Evolutionary conservation across 2,329 filamentous ascomycete species (phyloP), one percentile per base, ranked within the genome.

Genomic region (Colletotrichum lupini): DNA sequence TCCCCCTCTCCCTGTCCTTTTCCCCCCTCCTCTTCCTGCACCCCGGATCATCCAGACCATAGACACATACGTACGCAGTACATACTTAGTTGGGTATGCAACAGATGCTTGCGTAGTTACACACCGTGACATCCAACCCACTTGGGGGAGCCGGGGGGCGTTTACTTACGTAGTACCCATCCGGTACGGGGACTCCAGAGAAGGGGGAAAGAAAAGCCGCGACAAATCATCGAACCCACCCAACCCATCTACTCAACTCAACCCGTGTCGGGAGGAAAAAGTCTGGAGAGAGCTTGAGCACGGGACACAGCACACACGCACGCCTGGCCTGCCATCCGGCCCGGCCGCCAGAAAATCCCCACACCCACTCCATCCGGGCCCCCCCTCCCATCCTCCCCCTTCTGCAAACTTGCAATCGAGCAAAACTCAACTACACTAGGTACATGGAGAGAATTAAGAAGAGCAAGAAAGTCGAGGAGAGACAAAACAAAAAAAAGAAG

Each of bases 281-380:
- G 42, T 46, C 42, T 46, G 59, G 42, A 42, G 26, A 26, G 24
- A 61, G 46, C 46, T 53, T 26, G 60, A 63, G 60, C 60, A 63
- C 60, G 28, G 60, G 32, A 49, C 60, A 37, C 28, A 53, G 24
- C 49, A 22, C 46, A 28, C 35, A 19, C 9, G 22, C 16, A 46
- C 59, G 19, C 42, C 28, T 8, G 9, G 22, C 12, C 26, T 28
- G 26, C 42, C 30, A 22, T 28, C 59, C 59, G 59, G 42, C 42
- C 16, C 60, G 42, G 60, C 42, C 12, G 26, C 26, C 26, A 28
- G 22, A 5, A 5, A 11, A 19, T 28, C 26, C 42, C 37, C 37
- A 26, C 59, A 26, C 59, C 42, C 26, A 26, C 19, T 46, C 46
- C 49, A 14, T 32, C 30, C 37, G n/a, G 59, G 12, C 11, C 22